These are phyloP conservation scores for Thuja plicata DNA, from an alignment of 83 land plant species.

Conservation along the genomic window DNA sequence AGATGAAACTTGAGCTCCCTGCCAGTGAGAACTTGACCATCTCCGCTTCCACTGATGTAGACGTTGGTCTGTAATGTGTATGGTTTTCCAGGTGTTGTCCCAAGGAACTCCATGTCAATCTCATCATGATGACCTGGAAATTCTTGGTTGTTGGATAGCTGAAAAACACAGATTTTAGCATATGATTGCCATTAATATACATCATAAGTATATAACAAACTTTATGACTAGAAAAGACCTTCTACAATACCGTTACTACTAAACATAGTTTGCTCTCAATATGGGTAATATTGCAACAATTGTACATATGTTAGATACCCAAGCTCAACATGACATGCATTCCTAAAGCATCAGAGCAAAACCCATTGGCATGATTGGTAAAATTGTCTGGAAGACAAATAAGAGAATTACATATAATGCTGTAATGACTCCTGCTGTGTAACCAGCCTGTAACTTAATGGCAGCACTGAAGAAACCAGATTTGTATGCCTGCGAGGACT, in stretches of 20 bases:
- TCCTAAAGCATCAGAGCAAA: neutral
- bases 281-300: neutral
- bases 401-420: slow-evolving; percentile 66
- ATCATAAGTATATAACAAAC: no score
- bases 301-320: neutral
- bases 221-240: no score
- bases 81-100: slow-evolving; percentile 68
- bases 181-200: neutral
- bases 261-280: neutral
- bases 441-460: slow-evolving; percentile 80
- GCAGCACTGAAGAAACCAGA: slow-evolving; percentile 78
- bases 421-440: slow-evolving; percentile 88
- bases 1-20: slow-evolving; percentile 85
- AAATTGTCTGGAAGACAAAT: neutral
- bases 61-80: slow-evolving; percentile 86
- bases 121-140: slow-evolving; percentile 78
- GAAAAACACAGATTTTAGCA: slow-evolving; percentile 5
- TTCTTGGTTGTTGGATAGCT: slow-evolving; percentile 72
- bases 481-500: slow-evolving; percentile 46
- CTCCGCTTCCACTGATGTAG: slow-evolving; percentile 75
- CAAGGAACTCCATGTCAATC: slow-evolving; percentile 86
- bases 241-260: no score
- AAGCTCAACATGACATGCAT: neutral
- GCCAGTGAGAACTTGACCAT: slow-evolving; percentile 60
- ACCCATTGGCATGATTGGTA: neutral